Base-by-base conservation (phyloP, 331 rosid species). In the Ulmus americana region DNA sequence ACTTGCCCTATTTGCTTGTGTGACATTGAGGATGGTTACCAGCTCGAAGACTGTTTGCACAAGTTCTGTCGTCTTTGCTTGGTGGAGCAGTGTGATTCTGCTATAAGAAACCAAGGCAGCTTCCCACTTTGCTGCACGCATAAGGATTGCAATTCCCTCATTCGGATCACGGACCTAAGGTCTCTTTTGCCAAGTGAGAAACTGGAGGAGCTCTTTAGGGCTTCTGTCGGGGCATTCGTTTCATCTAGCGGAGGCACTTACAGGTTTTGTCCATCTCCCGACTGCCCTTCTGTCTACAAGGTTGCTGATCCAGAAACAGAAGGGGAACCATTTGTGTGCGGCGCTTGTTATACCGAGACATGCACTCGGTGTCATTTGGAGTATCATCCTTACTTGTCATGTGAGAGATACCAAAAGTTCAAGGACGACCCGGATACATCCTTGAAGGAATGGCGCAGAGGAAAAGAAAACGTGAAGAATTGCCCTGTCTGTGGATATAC, bases 181-280 rank as follows among this genome's bases (percentile, higher is more conserved):
- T 59, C 75, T 54, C 86, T 94, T 63, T 48, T 90, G 59, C 54
- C 79, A 0, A 45, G 16, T 45, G 97, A 79, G 38, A 87, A 90
- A 85, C 63, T 94, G 63, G 99, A 90, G 70, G 99, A 90, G 65
- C 88, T 94, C 49, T 90, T 90, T 73, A 74, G 95, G 73, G 91
- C 97, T 2, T 82, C 99, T n/a, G 13, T 94, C 81, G 88, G 88
- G 16, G 86, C 95, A 39, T 90, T 82, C 70, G 91, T 94, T 50
- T 65, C 81, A 3, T 70, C 75, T 0, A 85, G 96, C 43, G 79
- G 76, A 7, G 92, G 95, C 45, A 53, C 63, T 39, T 84, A 76
- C 70, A 79, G 90, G 77, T 94, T 94, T 68, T 94, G 99, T 68
- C 99, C 97, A 0, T 82, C 97, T 49, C 99, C 99, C 0, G 97